A percentile compares a stretch with the other conserved stretches of the same genome.
phyloP scores from a whole-genome alignment of 1,284 basidiomycete genomes.

The Anthracocystis panici-leucophaei region DNA sequence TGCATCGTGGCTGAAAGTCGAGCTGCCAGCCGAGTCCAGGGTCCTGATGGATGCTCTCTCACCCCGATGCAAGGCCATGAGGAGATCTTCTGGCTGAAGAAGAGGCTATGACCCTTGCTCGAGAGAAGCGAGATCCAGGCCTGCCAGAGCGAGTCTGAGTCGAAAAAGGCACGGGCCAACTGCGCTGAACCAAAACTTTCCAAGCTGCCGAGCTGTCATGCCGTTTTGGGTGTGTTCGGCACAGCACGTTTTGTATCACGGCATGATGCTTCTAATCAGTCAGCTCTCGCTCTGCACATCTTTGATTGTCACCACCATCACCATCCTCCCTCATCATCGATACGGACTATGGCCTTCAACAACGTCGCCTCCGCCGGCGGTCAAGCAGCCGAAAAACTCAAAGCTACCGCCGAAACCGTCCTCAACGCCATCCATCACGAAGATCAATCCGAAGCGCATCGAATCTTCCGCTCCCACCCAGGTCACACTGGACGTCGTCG shows the following conservation, averaged over 20 bases:
- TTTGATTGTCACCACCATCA: background rate
- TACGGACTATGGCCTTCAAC: slow-evolving; percentile 25
- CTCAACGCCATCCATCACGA: slow-evolving; percentile 46
- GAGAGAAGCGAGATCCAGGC: background rate
- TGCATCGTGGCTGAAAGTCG: no score
- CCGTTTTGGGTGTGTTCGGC: background rate
- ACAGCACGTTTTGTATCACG: background rate
- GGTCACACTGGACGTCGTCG: slow-evolving; percentile 40
- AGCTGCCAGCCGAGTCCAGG: no score
- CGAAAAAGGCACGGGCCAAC: slow-evolving; percentile 2
- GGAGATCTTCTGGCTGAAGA: no score
- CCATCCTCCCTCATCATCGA: background rate
- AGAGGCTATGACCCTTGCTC: no score
- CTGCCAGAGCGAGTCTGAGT: background rate
- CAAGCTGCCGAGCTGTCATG: slow-evolving; percentile 8
- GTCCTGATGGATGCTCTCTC: no score
- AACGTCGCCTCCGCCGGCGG: slow-evolving; percentile 3
- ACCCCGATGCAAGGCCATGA: no score
- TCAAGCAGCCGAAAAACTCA: slow-evolving; percentile 29
- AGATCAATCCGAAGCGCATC: slow-evolving; percentile 59
- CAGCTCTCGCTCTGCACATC: background rate
- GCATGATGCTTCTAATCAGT: background rate
- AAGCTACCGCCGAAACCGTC: slow-evolving; percentile 26
- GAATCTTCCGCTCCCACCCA: slow-evolving; percentile 58
- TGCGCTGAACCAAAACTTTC: background rate